phyloP scores from a whole-genome alignment of 352 stramenopile species.

The Globisporangium recalcitrans region DNA sequence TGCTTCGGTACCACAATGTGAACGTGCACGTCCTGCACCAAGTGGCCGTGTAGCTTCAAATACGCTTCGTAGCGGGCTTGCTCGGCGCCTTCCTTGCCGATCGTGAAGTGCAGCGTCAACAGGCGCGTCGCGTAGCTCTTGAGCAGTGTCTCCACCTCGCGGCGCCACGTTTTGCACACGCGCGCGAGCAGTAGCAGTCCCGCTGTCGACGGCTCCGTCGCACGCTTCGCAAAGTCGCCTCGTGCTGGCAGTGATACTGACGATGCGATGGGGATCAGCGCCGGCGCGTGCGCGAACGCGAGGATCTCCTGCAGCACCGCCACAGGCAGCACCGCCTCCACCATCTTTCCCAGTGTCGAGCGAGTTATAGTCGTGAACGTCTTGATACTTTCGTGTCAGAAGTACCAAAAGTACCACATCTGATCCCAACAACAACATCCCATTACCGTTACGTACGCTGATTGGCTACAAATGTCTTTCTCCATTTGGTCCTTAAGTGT shows the following conservation, averaged over 20 bases:
- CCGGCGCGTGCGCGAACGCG: constrained; percentile 26
- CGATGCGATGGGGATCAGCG: constrained; percentile 25
- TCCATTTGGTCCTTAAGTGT: background rate
- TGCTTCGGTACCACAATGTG: constrained; percentile 21
- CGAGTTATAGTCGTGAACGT: no score
- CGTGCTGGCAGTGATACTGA: background rate
- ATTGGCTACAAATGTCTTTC: background rate
- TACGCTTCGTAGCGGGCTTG: constrained; percentile 16
- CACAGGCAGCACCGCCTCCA: constrained; percentile 17
- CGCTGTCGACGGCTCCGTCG: constrained; percentile 22
- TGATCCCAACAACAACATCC: background rate
- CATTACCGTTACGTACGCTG: background rate
- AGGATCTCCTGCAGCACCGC: constrained; percentile 29
- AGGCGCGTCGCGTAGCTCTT: constrained; percentile 16
- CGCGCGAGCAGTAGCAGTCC: constrained; percentile 24
- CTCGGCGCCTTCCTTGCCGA: constrained; percentile 22
- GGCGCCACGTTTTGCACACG: constrained; percentile 30
- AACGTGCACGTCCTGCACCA: constrained; percentile 29
- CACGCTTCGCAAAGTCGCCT: constrained; percentile 25
- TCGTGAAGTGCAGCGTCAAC: constrained; percentile 26
- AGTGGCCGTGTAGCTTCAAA: constrained; percentile 16
- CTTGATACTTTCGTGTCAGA: background rate
- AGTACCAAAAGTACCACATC: background rate
- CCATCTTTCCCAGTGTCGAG: constrained; percentile 33
- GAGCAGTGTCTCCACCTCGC: constrained; percentile 18